These are phyloP conservation scores for Tetragonia tetragonoides DNA, from an alignment of 148 eudicot species.

Conservation along the genomic window DNA sequence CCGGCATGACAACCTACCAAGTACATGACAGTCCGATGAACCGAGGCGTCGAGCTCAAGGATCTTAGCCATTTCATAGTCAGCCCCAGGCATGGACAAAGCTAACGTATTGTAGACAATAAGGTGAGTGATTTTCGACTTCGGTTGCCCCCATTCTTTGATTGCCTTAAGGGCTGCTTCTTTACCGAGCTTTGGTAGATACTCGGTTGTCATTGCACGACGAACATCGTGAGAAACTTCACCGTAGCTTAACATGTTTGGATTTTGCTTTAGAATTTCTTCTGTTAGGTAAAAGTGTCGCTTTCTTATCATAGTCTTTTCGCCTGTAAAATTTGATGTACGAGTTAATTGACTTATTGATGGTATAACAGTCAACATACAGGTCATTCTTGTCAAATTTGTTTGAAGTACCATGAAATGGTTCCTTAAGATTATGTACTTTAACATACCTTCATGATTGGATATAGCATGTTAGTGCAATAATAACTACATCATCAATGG, in stretches of 20 bases:
- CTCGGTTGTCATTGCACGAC: slow-evolving; percentile 24
- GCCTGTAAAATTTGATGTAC: slow-evolving; percentile 7
- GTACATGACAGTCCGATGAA: slow-evolving; percentile 29
- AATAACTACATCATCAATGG: too few relatives aligned
- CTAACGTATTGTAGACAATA: slow-evolving; percentile 31
- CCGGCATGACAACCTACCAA: slow-evolving; percentile 36
- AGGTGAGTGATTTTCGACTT: slow-evolving; percentile 30
- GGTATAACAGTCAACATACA: too few relatives aligned
- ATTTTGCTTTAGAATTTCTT: slow-evolving; percentile 27
- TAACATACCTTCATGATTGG: too few relatives aligned
- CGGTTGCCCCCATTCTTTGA: slow-evolving; percentile 23
- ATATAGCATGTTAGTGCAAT: too few relatives aligned
- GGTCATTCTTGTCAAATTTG: too few relatives aligned
- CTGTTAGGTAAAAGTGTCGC: slow-evolving; percentile 26
- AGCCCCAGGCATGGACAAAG: slow-evolving; percentile 35
- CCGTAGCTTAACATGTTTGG: slow-evolving; percentile 27
- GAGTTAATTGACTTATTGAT: too few relatives aligned
- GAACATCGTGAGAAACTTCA: slow-evolving; percentile 22
- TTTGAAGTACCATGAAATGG: too few relatives aligned
- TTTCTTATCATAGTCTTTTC: slow-evolving; percentile 32
- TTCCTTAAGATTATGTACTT: too few relatives aligned
- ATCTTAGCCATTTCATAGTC: slow-evolving; percentile 32
- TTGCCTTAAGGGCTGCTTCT: background rate
- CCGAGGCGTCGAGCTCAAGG: slow-evolving; percentile 28
- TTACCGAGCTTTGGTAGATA: slow-evolving; percentile 29